Evolutionary conservation across 345 rosid species (phyloP), one percentile per base, ranked within the genome.

Genomic region (Cochlearia excelsa): DNA sequence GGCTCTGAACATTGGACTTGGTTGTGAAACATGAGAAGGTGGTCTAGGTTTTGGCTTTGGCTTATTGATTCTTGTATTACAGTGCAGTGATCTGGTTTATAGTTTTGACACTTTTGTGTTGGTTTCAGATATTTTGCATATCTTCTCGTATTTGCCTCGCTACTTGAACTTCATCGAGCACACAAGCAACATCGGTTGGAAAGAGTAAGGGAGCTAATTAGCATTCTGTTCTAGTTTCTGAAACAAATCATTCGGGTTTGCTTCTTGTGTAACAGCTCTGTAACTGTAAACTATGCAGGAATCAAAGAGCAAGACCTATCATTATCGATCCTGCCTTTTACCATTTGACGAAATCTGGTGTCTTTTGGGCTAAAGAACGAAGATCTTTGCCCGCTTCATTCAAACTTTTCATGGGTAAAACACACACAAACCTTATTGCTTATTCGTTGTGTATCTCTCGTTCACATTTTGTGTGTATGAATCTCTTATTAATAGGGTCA

Each of bases 121-220:
- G 65, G 73, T 71, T 82, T 69, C 87, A 92, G 98, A 92, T 87
- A 80, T 92, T 26, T 59, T 91, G 79, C 93, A 92, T 58, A 79
- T 92, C 23, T 88, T 92, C 74, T 86, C 99, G 2, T 86, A 78
- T 80, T 80, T 92, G 81, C 95, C 99, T 1, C 81, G 87, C 76
- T 88, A 88, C 77, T 74, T 92, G 53, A 88, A 92, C 69, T 92
- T 92, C 79, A 73, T 92, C 2, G 99, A 88, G 86, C 97, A 92
- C 77, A 82, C 91, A n/a, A 84, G 97, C 69, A 72, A 75, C 53
- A 77, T 92, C 51, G 94, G 91, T 23, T 92, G 89, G 90, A 88
- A 92, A 92, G 99, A 92, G 99, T 92, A 74, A 92, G 89, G 68
- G 45, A 62, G 61, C 54, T 64, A 65, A 39, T 2, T 38, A 51